Evolutionary conservation across 2,329 filamentous ascomycete species (phyloP).

Genomic region (Calonectria pseudoturangicola): DNA sequence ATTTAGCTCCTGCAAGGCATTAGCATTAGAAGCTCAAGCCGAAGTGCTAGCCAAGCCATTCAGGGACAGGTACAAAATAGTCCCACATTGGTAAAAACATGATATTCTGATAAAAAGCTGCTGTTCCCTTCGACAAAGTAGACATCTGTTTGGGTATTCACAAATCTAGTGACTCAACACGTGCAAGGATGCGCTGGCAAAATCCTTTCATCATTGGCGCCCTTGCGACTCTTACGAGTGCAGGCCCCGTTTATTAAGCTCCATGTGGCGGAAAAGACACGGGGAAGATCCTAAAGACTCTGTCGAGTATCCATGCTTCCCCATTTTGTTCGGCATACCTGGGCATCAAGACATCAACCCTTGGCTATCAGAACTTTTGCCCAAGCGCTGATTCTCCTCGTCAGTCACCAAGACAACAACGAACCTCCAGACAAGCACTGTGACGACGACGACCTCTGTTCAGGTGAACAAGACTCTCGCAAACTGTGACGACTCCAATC

Average conservation of each 20-base stretch:
- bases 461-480: not conserved
- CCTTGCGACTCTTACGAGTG: not conserved
- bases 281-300: not conserved
- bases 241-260: not conserved
- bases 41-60: not conserved
- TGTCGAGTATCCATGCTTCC: not conserved
- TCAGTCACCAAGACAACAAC: not conserved
- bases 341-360: not conserved
- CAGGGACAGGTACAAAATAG: not conserved
- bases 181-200: not conserved
- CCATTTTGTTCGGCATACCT: not conserved
- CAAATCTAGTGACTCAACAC: not conserved
- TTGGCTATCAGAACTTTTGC: not conserved
- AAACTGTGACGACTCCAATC: not conserved
- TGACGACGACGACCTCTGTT: not conserved
- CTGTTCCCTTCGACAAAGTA: not conserved
- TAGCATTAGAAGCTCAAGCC: no score
- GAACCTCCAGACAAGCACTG: not conserved
- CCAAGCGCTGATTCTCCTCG: not conserved
- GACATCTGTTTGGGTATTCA: not conserved
- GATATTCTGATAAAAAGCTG: not conserved
- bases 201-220: not conserved
- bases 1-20: not conserved
- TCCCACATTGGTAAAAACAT: not conserved
- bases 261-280: not conserved